These are phyloP conservation scores for Fraxinus nigra DNA, from an alignment of 305 asterid genomes.

Conservation along the genomic window DNA sequence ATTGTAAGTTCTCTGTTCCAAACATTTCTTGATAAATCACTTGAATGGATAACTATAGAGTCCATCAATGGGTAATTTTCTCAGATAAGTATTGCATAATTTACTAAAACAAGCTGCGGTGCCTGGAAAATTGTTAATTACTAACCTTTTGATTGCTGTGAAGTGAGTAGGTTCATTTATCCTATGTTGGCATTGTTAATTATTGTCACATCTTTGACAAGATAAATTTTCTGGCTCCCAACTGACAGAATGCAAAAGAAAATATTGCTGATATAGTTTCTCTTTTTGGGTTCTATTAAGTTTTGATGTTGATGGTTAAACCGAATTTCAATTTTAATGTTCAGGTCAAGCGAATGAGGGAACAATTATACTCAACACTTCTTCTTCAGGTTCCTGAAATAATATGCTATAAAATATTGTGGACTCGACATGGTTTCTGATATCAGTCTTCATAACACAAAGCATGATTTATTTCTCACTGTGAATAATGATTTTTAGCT, in stretches of 20 bases:
- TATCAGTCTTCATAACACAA: slow-evolving; percentile 5
- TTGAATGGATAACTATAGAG: background rate
- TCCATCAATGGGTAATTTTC: background rate
- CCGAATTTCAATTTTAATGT: slow-evolving; percentile 19
- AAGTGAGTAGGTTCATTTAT: slow-evolving; percentile 5
- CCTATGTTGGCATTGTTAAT: slow-evolving; percentile 7
- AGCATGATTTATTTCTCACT: slow-evolving; percentile 7
- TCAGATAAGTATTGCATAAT: background rate
- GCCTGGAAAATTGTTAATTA: background rate
- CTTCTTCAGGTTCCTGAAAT: slow-evolving; percentile 69
- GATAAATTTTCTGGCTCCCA: background rate
- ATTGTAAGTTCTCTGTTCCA: background rate
- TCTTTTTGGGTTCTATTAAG: background rate
- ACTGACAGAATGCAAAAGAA: background rate
- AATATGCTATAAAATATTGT: background rate
- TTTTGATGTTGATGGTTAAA: slow-evolving; percentile 1
- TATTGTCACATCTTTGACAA: slow-evolving; percentile 2
- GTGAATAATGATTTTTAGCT: slow-evolving; percentile 12
- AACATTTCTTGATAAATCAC: background rate
- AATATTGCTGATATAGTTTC: background rate
- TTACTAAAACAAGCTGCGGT: background rate
- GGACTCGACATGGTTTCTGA: background rate
- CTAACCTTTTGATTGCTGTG: slow-evolving; percentile 11
- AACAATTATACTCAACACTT: slow-evolving; percentile 76
- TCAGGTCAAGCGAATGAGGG: slow-evolving; percentile 94